Conservation (phyloP, 768 basidiomycete genomes). For the Leccinum sublutescens region DNA sequence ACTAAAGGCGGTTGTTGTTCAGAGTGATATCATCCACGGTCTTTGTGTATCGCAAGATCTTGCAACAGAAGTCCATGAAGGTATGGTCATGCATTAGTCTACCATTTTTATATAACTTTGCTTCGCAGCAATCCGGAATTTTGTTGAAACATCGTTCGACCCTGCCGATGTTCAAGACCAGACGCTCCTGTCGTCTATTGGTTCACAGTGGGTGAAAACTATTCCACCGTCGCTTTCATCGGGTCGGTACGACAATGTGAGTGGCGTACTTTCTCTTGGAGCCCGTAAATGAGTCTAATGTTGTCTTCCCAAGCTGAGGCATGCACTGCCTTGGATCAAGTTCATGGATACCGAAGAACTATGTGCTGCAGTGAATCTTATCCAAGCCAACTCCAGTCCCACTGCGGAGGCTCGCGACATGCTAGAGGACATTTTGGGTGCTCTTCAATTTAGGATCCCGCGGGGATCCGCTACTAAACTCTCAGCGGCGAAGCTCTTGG, state of each 20-base stretch:
- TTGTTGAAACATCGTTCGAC: constrained; percentile 44
- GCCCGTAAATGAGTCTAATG: neutral
- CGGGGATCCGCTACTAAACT: constrained; percentile 8
- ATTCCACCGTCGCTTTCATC: constrained; percentile 16
- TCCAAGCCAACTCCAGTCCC: constrained; percentile 19
- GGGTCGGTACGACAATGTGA: constrained; percentile 9
- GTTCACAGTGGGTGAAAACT: constrained; percentile 41
- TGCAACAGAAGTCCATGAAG: constrained; percentile 31
- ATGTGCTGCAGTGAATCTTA: constrained; percentile 43
- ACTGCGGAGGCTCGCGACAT: constrained; percentile 17
- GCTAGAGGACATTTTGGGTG: constrained; percentile 38
- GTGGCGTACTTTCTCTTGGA: neutral
- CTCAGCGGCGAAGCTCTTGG: constrained; percentile 39
- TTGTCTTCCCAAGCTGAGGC: constrained; percentile 11
- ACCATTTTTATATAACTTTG: neutral
- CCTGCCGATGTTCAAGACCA: constrained; percentile 37
- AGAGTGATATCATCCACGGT: constrained; percentile 31
- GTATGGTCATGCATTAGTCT: constrained; percentile 20
- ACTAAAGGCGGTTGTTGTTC: constrained; percentile 45
- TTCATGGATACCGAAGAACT: constrained; percentile 47
- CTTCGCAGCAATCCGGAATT: constrained; percentile 38
- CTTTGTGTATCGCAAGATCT: constrained; percentile 34
- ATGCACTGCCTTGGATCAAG: constrained; percentile 47
- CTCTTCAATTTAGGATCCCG: constrained; percentile 23
- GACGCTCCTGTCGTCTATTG: constrained; percentile 39